Base-by-base conservation (phyloP, 164 flowering plant genomes). In the Sedum album region DNA sequence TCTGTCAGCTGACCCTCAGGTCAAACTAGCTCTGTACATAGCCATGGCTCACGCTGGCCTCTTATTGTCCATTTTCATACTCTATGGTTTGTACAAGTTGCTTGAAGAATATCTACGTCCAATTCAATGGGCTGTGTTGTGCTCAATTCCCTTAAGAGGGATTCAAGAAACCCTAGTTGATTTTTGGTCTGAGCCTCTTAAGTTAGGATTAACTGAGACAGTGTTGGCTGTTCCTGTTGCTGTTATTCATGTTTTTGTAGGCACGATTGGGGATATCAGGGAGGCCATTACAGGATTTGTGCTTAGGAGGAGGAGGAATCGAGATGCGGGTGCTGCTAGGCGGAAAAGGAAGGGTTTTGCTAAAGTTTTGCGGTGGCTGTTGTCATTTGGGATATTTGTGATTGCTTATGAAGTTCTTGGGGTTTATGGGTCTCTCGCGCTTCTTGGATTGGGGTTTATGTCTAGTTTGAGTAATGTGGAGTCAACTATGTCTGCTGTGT, bases 31-130 rank as follows among this genome's bases (percentile, higher is more conserved):
- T 15, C 72, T 94, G 18, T 94, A 83, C 85, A 90, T 94, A 69
- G 93, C 99, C 77, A 88, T 91, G 97, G 99, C 99, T 42, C 99
- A 94, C 72, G 96, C 93, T 23, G 89, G 93, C 51, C 76, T 94
- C 1, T 85, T 86, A 7, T 81, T 91, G 63, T 35, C 88, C 25
- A 80, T 88, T 11, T 76, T 87, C 66, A 66, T 83, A 35, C 76
- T 91, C 20, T 94, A 77, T 67, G 88, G 80, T 26, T 82, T 90
- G 11, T 75, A 70, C 69, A 87, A 83, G 72, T 76, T 94, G 23
- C 79, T 92, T 1, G 89, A 92, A 68, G 87, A 76, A 26, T 92
- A 87, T 68, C 77, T 94, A 26, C 73, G 97, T 33, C 97, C 97
- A 6, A 79, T 94, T 64, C 89, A 78, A 38, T 94, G 99, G 99